These are phyloP conservation scores for Plantago rigida DNA, from an alignment of 305 asterid genomes.

Conservation along the genomic window DNA sequence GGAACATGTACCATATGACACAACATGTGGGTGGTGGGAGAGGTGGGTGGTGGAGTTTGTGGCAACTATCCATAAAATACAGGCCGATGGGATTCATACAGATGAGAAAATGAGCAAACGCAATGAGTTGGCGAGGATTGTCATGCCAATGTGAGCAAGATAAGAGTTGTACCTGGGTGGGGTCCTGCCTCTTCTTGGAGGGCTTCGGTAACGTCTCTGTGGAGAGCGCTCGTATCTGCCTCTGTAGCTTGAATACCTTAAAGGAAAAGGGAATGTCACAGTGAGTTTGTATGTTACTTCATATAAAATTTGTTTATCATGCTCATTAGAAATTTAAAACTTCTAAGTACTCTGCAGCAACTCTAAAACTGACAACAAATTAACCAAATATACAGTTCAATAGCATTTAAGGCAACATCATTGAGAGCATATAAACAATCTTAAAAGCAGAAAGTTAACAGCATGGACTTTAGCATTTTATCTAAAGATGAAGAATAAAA, in stretches of 20 bases:
- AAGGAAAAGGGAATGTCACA: background rate
- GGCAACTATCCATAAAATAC: no score
- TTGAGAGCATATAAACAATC: no score
- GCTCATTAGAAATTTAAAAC: background rate
- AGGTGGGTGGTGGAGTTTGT: no score
- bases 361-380: no score
- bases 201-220: conserved; percentile 33
- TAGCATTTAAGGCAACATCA: no score
- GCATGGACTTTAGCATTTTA: no score
- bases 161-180: conserved; percentile 37
- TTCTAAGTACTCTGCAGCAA: background rate
- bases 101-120: background rate
- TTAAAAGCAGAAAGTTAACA: no score
- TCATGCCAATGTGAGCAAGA: background rate
- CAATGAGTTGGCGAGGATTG: background rate
- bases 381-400: no score
- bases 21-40: no score
- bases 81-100: no score
- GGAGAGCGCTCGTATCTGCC: conserved; percentile 40
- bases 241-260: conserved; percentile 39
- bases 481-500: no score
- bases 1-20: no score
- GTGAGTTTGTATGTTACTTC: background rate
- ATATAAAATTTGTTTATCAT: background rate
- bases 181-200: conserved; percentile 47